Base-by-base conservation (phyloP, 2,329 filamentous ascomycete genomes). In the Diplodia intermedia region DNA sequence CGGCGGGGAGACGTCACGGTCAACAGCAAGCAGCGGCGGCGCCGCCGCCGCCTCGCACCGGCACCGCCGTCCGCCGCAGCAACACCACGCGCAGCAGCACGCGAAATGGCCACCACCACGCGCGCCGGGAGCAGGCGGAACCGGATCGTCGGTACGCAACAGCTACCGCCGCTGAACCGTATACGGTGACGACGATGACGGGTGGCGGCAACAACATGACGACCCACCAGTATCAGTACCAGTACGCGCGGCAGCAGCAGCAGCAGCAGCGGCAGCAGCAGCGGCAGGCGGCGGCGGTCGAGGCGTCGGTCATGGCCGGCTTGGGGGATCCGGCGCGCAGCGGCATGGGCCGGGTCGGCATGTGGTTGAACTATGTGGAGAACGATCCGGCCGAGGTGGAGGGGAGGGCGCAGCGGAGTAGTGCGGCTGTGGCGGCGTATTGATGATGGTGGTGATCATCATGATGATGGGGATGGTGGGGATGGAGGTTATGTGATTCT, bases 291-390 rank as follows among this genome's bases (percentile, higher is more conserved):
- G 52, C 11, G 4, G 43, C 36, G 6, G 71, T 70, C 5, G 70
- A 68, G 66, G 72, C 74, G 31, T 79, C 77, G n/a, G 73, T 75
- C 7, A 79, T 79, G 78, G 78, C 78, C 23, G 78, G 78, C 6
- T 69, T 79, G 43, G 77, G 75, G 1, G 72, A 71, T n/a, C 54
- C 65, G 11, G 54, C 29, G 29, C 50, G 66, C 26, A 75, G 75
- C 53, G 78, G 77, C 18, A 74, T 75, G 18, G 79, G 78, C 66
- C 69, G 78, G 70, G 78, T 80, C 1, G 78, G 78, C 12, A 78
- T 76, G 36, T 80, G 78, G 78, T 73, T 80, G 47, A 76, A 70
- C 55, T 76, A 80, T 61, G 74, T 80, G 18, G 71, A 75, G 66
- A 66, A 78, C 31, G 78, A 80, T 57, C 70, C 73, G 33, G 77